Evolutionary conservation across 768 basidiomycete species (phyloP), one percentile per base, ranked within the genome.

Genomic region (Auriscalpium vulgare): DNA sequence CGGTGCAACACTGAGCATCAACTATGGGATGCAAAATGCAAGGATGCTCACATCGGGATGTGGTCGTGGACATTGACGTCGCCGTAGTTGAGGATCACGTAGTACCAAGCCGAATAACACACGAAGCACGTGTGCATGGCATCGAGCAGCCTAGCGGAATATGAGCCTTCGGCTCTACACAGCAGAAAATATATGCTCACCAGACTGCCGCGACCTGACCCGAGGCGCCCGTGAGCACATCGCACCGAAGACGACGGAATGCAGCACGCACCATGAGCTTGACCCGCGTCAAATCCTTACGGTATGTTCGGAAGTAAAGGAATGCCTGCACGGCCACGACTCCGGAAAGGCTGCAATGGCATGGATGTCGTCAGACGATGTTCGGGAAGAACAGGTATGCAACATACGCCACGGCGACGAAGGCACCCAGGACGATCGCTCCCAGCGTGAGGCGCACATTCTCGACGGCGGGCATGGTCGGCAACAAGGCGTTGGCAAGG

Each of bases 31-130:
- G 37, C 44, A 13, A 19, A 16, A 19, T 50, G 14, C 10, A 7
- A 17, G 11, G 16, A 38, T 17, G 40, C 60, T 38, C 47, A 63
- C 62, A 36, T 36, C 9, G 57, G 55, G 13, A 63, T 54, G 11
- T 37, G 29, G 14, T 56, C 59, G 1, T 14, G 2, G 3, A 16
- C 2, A 1, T 19, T 37, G 37, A 53, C 53, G 10, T 62, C 56
- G 37, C 62, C 62, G 10, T 40, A 63, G 51, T 59, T 58, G 3
- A 56, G 40, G 29, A 63, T 37, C n/a, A 63, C 48, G 47, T 63
- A 63, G 2, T 50, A 29, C 62, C 62, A 63, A 14, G 13, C 7
- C 19, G 60, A 57, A n/a, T 54, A 21, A 17, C 55, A 61, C 21
- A 58, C 51, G 38, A 63, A 34, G 14, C 34, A 34, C 14, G 57